Percentiles rank a stretch among this genome's conserved stretches.
phyloP scores from a whole-genome alignment of 805 yeast species.

The Candida methanosorbosa region DNA sequence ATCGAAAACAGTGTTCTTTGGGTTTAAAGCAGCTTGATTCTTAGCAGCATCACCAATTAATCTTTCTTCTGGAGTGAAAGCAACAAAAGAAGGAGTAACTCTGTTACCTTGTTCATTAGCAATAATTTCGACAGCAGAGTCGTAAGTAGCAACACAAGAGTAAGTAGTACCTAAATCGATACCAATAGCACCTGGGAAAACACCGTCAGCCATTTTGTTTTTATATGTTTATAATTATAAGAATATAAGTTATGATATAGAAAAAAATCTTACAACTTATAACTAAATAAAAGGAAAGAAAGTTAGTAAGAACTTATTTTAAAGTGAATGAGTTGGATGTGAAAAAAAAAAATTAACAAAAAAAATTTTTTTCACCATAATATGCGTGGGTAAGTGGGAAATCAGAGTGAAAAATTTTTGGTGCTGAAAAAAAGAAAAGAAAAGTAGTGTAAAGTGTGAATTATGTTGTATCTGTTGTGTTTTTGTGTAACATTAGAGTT shows the following conservation, averaged over 20 bases:
- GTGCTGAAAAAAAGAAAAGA: not conserved
- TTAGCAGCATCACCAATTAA: conserved; percentile 78
- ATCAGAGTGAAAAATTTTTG: conserved; percentile 1
- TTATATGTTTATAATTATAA: not conserved
- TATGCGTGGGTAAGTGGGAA: no score
- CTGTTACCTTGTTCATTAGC: conserved; percentile 85
- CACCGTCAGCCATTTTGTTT: conserved; percentile 86
- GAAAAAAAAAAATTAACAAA: conserved; percentile 1
- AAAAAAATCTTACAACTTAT: no score
- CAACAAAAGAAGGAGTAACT: conserved; percentile 76
- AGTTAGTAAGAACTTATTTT: not conserved
- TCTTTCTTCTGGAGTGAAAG: conserved; percentile 71
- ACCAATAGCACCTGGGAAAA: conserved; percentile 99
- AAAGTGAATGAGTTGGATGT: not conserved
- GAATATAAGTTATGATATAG: not conserved
- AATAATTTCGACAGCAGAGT: conserved; percentile 68
- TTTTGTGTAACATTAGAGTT: no score
- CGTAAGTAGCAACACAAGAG: conserved; percentile 75
- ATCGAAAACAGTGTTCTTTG: conserved; percentile 70
- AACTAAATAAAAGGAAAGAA: not conserved
- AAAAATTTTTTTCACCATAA: no score
- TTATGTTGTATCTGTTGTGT: no score
- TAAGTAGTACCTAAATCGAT: conserved; percentile 86
- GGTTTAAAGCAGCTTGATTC: conserved; percentile 78
- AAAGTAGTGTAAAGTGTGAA: conserved; percentile 15